phyloP scores from a whole-genome alignment of 1,139 yeast genomes.

The Suhomyces kunorum region DNA sequence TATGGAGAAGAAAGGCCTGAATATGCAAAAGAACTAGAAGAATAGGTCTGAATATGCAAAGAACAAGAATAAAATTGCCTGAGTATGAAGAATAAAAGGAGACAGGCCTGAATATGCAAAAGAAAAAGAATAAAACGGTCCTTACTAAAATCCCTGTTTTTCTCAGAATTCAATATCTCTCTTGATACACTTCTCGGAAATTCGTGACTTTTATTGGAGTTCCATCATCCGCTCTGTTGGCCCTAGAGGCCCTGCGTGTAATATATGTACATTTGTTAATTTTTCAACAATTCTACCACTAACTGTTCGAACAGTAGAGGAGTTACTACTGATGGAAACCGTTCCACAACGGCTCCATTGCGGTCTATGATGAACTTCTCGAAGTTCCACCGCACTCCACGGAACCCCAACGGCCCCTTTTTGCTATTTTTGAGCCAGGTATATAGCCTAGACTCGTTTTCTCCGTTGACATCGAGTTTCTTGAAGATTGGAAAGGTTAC shows the following conservation, averaged over 20 bases:
- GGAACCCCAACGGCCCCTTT: conserved; percentile 67
- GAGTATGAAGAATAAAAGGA: too few species aligned
- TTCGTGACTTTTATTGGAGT: background rate
- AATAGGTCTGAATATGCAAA: too few species aligned
- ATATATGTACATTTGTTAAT: conserved; percentile 4
- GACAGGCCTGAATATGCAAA: too few species aligned
- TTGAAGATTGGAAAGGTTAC: conserved; percentile 43
- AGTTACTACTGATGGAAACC: conserved; percentile 69
- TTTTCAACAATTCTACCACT: conserved; percentile 46
- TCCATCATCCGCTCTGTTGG: background rate
- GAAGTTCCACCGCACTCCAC: conserved; percentile 91
- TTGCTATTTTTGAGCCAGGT: conserved; percentile 30
- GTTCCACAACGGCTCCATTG: conserved; percentile 68
- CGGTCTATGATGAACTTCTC: conserved; percentile 82
- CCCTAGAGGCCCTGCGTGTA: background rate
- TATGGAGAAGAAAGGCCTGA: too few species aligned
- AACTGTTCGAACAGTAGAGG: conserved; percentile 59
- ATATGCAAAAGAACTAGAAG: too few species aligned
- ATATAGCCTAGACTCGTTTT: conserved; percentile 31
- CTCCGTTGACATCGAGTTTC: conserved; percentile 42
- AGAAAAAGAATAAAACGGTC: too few species aligned
- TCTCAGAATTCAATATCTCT: too few species aligned
- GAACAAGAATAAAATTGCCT: too few species aligned
- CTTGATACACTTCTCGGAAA: too few species aligned
- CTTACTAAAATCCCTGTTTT: too few species aligned